Evolutionary conservation across 768 basidiomycete species (phyloP).

Genomic region (Auriscalpium vulgare): DNA sequence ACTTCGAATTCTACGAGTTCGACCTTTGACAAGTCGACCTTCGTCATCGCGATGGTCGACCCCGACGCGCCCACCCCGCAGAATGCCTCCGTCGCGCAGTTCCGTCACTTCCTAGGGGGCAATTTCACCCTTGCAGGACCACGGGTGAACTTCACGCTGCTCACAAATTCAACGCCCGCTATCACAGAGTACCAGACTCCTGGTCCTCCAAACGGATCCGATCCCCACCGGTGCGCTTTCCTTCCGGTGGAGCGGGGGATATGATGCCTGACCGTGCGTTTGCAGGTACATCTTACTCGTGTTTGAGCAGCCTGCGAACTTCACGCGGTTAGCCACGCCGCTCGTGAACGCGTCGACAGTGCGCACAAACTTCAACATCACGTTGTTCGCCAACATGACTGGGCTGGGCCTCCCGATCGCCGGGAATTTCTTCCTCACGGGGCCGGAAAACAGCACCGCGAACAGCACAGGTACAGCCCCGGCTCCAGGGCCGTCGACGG

Average conservation of each 20-base stretch:
- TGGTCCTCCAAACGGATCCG: background rate
- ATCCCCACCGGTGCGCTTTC: background rate
- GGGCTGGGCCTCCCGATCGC: background rate
- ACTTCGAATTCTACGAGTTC: background rate
- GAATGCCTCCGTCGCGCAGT: background rate
- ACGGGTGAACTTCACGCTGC: background rate
- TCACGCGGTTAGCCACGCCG: background rate
- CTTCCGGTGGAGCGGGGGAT: too few species aligned
- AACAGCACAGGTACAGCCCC: too few species aligned
- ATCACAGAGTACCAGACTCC: background rate
- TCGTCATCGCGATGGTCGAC: background rate
- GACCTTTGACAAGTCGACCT: background rate
- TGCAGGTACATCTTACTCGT: background rate
- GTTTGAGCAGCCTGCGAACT: background rate
- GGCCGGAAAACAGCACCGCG: background rate
- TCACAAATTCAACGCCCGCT: background rate
- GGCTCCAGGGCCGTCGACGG: too few species aligned
- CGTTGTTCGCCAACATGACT: background rate
- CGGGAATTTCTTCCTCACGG: background rate
- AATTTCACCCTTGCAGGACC: background rate
- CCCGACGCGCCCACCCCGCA: conserved; percentile 3
- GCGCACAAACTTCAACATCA: background rate
- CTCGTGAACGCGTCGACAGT: background rate
- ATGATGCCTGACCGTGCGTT: background rate
- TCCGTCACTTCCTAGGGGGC: background rate